These are phyloP conservation scores for Erythrophleum fordii DNA, from an alignment of 306 rosid genomes.

Conservation along the genomic window DNA sequence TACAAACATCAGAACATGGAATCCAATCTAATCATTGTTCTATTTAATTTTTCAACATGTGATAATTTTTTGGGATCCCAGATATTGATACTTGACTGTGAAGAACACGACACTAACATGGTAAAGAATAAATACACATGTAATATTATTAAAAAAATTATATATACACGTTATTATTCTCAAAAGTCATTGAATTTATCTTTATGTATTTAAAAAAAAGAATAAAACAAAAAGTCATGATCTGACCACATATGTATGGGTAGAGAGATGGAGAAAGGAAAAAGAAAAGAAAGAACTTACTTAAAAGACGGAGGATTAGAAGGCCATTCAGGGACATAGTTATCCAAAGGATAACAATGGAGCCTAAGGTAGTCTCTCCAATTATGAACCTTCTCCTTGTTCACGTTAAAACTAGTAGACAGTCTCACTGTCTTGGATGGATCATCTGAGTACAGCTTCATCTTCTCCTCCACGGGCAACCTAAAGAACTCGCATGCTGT, in stretches of 20 bases:
- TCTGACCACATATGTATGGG: not conserved
- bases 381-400: slow-evolving; percentile 72
- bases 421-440: slow-evolving; percentile 80
- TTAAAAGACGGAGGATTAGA: slow-evolving; percentile 78
- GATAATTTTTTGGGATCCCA: not conserved
- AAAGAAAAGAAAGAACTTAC: slow-evolving; percentile 38
- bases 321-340: slow-evolving; percentile 82
- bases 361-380: slow-evolving; percentile 97
- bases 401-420: slow-evolving; percentile 82
- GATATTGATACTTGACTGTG: not conserved
- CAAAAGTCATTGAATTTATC: not conserved
- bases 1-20: not conserved
- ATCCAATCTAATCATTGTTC: not conserved
- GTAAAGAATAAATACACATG: not conserved
- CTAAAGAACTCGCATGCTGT: slow-evolving; percentile 70
- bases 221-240: not conserved
- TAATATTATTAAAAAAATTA: not conserved
- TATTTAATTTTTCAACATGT: not conserved
- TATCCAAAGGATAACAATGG: slow-evolving; percentile 81
- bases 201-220: not conserved
- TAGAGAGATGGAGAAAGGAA: not conserved
- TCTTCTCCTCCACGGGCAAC: slow-evolving; percentile 78
- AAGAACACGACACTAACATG: not conserved
- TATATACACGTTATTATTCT: not conserved
- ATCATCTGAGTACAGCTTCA: slow-evolving; percentile 89